Conservation (phyloP, 2,329 filamentous ascomycete genomes). For the Hypoxylon sp. region DNA sequence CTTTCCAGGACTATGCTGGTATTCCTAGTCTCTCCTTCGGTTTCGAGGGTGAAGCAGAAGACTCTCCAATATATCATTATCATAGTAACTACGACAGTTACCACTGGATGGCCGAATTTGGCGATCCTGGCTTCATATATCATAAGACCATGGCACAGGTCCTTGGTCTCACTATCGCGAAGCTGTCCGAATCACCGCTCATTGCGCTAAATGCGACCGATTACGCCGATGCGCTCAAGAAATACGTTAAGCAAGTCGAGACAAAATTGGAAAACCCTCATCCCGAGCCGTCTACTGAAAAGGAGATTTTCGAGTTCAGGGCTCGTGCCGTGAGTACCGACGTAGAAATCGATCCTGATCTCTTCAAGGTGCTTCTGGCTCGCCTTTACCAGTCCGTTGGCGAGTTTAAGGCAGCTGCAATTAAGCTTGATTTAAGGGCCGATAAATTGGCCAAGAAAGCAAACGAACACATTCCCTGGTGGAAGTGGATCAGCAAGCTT, state of each 20-base stretch:
- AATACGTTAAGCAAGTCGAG: conserved; percentile 65
- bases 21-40: conserved; percentile 74
- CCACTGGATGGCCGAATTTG: conserved; percentile 86
- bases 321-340: conserved; percentile 39
- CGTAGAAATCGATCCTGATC: conserved; percentile 52
- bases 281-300: conserved; percentile 45
- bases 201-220: conserved; percentile 73
- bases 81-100: conserved; percentile 94
- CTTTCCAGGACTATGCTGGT: conserved; percentile 79
- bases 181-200: conserved; percentile 70
- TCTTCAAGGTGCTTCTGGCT: conserved; percentile 56
- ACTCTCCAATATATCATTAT: conserved; percentile 78
- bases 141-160: conserved; percentile 76
- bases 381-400: conserved; percentile 53
- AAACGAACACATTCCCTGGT: conserved; percentile 75
- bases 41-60: conserved; percentile 60
- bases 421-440: conserved; percentile 60
- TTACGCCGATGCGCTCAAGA: conserved; percentile 68
- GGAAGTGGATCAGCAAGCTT: conserved; percentile 77
- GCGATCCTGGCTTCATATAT: conserved; percentile 76
- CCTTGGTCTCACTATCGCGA: conserved; percentile 70
- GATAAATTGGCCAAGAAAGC: conserved; percentile 53
- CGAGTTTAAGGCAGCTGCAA: conserved; percentile 54
- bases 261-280: conserved; percentile 56
- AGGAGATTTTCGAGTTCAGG: conserved; percentile 49